phyloP scores from a whole-genome alignment of 306 rosid genomes.

The Biancaea sappan region DNA sequence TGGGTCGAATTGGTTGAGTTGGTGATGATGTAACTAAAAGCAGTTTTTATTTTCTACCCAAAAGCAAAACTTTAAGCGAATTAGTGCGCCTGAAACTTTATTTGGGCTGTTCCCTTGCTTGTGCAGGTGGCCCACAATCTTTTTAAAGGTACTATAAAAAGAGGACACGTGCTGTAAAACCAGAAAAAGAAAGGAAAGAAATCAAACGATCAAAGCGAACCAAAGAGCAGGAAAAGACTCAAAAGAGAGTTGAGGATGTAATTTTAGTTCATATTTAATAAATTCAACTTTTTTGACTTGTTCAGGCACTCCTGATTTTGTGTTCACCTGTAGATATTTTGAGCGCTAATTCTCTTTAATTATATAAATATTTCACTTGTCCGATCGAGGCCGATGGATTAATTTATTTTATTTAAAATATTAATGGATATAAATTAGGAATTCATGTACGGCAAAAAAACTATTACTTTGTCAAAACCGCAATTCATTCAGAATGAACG shows the following conservation, averaged over 20 bases:
- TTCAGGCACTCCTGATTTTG: too few species aligned
- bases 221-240: background rate
- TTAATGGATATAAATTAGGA: background rate
- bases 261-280: background rate
- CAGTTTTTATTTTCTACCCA: background rate
- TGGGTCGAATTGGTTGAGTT: background rate
- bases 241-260: background rate
- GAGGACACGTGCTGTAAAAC: background rate
- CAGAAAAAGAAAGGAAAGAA: background rate
- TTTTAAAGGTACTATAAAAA: background rate
- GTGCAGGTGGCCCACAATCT: background rate
- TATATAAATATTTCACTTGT: background rate
- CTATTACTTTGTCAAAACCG: background rate
- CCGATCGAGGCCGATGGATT: background rate
- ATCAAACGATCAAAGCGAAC: background rate
- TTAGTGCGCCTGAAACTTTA: background rate
- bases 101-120: background rate
- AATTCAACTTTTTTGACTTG: background rate
- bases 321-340: background rate
- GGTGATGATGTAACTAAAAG: background rate
- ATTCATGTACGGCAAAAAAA: background rate
- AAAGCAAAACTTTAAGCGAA: background rate
- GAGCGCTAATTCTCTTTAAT: background rate
- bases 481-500: background rate
- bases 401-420: background rate